A percentile compares a stretch with the other conserved stretches of the same genome.
phyloP scores from a whole-genome alignment of 768 basidiomycete genomes.

The Porpolomopsis calyptriformis region DNA sequence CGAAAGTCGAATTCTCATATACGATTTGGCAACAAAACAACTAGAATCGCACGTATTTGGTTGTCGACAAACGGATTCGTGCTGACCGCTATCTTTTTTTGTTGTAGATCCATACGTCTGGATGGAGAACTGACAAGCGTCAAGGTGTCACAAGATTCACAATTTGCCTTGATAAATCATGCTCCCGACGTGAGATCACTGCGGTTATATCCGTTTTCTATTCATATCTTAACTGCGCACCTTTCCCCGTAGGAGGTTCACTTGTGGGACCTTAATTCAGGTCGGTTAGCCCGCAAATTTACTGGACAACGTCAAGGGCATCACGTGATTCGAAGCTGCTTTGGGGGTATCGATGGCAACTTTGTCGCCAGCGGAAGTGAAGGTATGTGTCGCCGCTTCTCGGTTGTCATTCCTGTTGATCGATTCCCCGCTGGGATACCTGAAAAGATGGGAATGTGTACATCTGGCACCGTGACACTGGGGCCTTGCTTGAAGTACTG shows the following conservation, averaged over 20 bases:
- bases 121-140: slow-evolving; percentile 84
- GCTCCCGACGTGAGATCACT: slow-evolving; percentile 63
- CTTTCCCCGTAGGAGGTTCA: slow-evolving; percentile 63
- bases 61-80: background rate
- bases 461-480: slow-evolving; percentile 88
- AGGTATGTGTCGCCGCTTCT: slow-evolving; percentile 41
- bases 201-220: slow-evolving; percentile 7
- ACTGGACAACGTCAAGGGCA: slow-evolving; percentile 76
- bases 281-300: slow-evolving; percentile 66
- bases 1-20: slow-evolving; percentile 64
- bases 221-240: background rate
- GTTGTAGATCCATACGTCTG: slow-evolving; percentile 48
- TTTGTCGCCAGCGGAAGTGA: slow-evolving; percentile 93
- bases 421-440: slow-evolving; percentile 8
- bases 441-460: slow-evolving; percentile 80
- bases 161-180: slow-evolving; percentile 78
- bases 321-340: slow-evolving; percentile 86
- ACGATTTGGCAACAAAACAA: slow-evolving; percentile 60
- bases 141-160: slow-evolving; percentile 76
- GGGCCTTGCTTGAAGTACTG: slow-evolving; percentile 75
- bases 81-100: slow-evolving; percentile 12
- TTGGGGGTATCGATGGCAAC: slow-evolving; percentile 81
- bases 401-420: background rate
- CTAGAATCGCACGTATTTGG: slow-evolving; percentile 48
- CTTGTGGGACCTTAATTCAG: slow-evolving; percentile 69